phyloP scores from a whole-genome alignment of 768 basidiomycete genomes.

The Pleurotus salmoneostramineus region DNA sequence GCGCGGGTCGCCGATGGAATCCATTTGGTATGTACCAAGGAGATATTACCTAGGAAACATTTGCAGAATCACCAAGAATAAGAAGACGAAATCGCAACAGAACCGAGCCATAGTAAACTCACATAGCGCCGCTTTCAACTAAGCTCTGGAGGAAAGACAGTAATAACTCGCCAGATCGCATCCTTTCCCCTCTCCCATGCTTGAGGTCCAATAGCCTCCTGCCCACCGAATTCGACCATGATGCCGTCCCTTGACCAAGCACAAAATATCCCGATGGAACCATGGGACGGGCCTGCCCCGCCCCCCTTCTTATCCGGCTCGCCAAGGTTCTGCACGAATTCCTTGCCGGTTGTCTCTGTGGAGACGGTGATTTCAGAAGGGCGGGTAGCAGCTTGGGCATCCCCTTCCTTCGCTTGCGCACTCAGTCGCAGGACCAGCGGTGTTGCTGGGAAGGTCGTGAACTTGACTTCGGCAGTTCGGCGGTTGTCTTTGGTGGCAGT shows the following conservation, averaged over 20 bases:
- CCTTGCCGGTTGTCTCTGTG: slow-evolving; percentile 61
- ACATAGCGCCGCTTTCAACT: not conserved
- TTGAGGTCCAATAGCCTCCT: slow-evolving; percentile 71
- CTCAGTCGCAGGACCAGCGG: slow-evolving; percentile 47
- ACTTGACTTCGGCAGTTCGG: slow-evolving; percentile 46
- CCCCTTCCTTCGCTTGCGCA: slow-evolving; percentile 26
- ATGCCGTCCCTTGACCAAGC: slow-evolving; percentile 83
- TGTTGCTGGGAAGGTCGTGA: slow-evolving; percentile 51
- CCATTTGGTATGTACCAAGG: not conserved
- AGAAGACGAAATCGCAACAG: too few species aligned
- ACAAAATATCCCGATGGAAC: slow-evolving; percentile 90
- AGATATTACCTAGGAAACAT: too few species aligned
- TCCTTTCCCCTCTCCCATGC: slow-evolving; percentile 89
- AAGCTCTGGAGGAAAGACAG: slow-evolving; percentile 42
- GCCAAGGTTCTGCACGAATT: slow-evolving; percentile 71
- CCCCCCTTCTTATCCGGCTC: slow-evolving; percentile 93
- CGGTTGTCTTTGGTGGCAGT: slow-evolving; percentile 30
- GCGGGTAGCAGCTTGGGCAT: slow-evolving; percentile 29
- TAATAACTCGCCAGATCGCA: slow-evolving; percentile 73
- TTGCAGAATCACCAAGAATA: too few species aligned
- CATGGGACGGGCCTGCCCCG: slow-evolving; percentile 77
- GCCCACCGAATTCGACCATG: slow-evolving; percentile 85
- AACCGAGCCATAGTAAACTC: too few species aligned
- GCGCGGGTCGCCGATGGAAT: not conserved
- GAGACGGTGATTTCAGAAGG: slow-evolving; percentile 38